Base-by-base conservation (phyloP, 148 eudicot genomes). In the Camellia sinensis region DNA sequence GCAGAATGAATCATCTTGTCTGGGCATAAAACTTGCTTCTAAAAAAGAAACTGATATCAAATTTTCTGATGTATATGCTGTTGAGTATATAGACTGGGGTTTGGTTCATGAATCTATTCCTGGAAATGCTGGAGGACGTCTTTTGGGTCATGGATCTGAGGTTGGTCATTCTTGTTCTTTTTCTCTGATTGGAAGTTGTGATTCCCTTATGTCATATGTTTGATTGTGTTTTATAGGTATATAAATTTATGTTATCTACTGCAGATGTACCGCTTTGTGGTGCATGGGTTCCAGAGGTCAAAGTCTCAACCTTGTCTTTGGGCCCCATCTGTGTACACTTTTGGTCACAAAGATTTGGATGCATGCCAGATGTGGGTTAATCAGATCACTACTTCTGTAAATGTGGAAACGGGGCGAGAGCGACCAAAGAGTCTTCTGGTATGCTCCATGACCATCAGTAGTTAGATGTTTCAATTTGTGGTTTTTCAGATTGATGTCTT, bases 361-460 rank as follows among this genome's bases (percentile, higher is more conserved):
- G 82, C 87, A 76, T 96, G 95, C 82, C 89, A 79, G 70, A 76
- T 77, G 81, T 90, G 94, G 87, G 90, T 90, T 80, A 80, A 84
- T 85, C 90, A 67, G 67, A 92, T 93, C 7, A 87, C 82, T 78
- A 65, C 80, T 70, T 86, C 48, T 79, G 79, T 92, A n/a, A 78
- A 85, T 63, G 74, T 74, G 76, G 92, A 91, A 81, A 60, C 64
- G 3, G 93, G 90, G 79, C 86, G 98, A 78, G 93, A 90, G 79
- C 86, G 98, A 78, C 99, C 99, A 19, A 96, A 92, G 87, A 90
- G 75, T 84, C 90, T 96, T 80, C 82, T 96, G 95, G 99, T 94
- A 94, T 66, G 86, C 78, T 75, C 29, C 64, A 37, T 63, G 66
- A 67, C 29, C 64, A 37, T 63, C 59, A 67, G 5, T 29, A 43